These are phyloP conservation scores for Penicillium waksmanii DNA, from an alignment of 495 filamentous ascomycete species.

Conservation along the genomic window DNA sequence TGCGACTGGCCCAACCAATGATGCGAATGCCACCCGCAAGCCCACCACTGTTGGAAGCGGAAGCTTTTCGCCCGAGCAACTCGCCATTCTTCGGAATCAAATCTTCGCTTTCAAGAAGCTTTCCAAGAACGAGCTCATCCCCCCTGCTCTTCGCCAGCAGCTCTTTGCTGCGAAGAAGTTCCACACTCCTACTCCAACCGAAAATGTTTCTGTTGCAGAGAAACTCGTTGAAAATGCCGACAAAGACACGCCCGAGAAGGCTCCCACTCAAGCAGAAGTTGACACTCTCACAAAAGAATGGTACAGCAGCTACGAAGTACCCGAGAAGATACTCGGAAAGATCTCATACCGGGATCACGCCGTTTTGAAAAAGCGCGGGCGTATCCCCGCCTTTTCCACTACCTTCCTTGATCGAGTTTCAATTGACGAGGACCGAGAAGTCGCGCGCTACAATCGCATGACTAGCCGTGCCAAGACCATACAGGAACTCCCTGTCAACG, in stretches of 20 bases:
- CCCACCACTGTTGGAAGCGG: conserved; percentile 46
- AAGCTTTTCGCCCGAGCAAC: conserved; percentile 70
- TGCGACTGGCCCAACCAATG: conserved; percentile 35
- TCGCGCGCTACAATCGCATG: conserved; percentile 87
- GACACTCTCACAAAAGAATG: conserved; percentile 40
- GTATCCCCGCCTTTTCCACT: conserved; percentile 42
- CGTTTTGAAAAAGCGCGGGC: conserved; percentile 3
- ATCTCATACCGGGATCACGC: conserved; percentile 82
- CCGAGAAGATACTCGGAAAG: conserved; percentile 59
- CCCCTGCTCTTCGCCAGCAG: conserved; percentile 70
- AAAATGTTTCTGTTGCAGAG: conserved; percentile 57
- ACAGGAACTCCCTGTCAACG: conserved; percentile 76
- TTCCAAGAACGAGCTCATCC: conserved; percentile 78
- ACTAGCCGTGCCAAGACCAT: conserved; percentile 79
- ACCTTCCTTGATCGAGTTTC: background rate
- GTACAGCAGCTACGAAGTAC: conserved; percentile 69
- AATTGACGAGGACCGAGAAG: conserved; percentile 71
- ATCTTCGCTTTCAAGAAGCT: conserved; percentile 82
- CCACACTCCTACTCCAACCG: conserved; percentile 60
- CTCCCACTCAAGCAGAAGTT: conserved; percentile 38
- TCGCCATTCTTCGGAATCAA: conserved; percentile 71
- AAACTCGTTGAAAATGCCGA: conserved; percentile 54
- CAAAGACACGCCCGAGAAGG: conserved; percentile 40
- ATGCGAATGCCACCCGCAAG: conserved; percentile 22
- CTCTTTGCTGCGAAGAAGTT: conserved; percentile 74